Base-by-base conservation (phyloP, 176 grass and related monocot genomes). In the Neostapfia colusana region DNA sequence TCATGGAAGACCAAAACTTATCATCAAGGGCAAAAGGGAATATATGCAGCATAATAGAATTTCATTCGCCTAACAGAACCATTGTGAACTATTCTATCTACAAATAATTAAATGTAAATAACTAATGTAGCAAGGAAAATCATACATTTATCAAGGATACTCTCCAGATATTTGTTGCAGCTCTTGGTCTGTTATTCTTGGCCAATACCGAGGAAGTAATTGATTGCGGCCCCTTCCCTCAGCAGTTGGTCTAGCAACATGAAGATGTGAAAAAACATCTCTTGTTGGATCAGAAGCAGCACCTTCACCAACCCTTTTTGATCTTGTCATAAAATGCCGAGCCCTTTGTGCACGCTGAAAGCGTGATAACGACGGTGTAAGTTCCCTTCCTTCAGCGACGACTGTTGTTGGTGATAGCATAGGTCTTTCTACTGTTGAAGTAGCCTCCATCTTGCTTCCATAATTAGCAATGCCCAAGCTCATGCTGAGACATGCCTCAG, bases 81-180 rank as follows among this genome's bases (percentile, higher is more conserved):
- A 45, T 37, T 56, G 5, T 78, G 34, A 20, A 79, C 23, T 12
- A 63, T 17, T 24, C 20, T 70, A 71, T 66, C 24, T 59, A 34
- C 7, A 71, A 2, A 28, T 35, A 75, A 39, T 53, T 70, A 53
- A 62, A 66, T 84, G 39, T 72, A 9, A 38, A 14, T n/a, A 2
- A 69, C 42, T 14, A 75, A 21, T 49, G 45, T 41, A 34, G 53
- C 10, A 46, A 84, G 73, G 26, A 56, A 80, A 46, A 65, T 76
- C 2, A 72, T 18, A 60, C 21, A 25, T 57, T 75, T 31, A 63
- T 64, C 12, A 84, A 88, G 92, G 95, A 99, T 99, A 99, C 95
- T 95, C 95, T 92, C 95, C 95, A 74, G 95, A 99, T 82, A 99
- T 99, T 90, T 99, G 95, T 16, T 99, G 95, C 78, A 99, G 85